Evolutionary conservation across 768 basidiomycete species (phyloP), one percentile per base, ranked within the genome.

Genomic region (Pilatotrama ljubarskyi): DNA sequence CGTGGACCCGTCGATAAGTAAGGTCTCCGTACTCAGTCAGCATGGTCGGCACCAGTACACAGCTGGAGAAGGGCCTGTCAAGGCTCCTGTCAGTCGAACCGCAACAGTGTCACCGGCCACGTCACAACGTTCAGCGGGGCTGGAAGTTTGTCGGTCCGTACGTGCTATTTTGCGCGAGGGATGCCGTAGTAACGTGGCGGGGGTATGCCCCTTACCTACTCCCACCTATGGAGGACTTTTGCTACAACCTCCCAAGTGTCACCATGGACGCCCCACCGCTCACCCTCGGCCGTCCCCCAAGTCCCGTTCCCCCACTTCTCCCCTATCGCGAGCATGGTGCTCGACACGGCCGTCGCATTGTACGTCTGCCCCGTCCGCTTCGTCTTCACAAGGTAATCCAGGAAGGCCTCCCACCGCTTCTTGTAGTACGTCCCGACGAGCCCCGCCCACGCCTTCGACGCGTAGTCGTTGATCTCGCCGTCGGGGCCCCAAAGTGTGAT

Each of bases 401-500:
- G 66, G 48, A 78, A 78, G 32, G 70, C 66, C 55, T 59, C 57
- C 77, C 77, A 78, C 1, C 77, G 70, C 38, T 51, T 36, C 0
- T 38, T 57, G 63, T 78, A 78, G 65, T 78, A 78, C 4, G 64
- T 66, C 13, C 70, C 65, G 35, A 78, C 72, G 48, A 78, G 71
- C 3, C 77, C 76, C 0, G 70, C 73, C 76, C 77, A 77, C 61
- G 74, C 74, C 55, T 78, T 78, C n/a, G 76, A 77, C 20, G 77
- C 77, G 48, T 78, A 78, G 59, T 77, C 77, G 54, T 74, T 72
- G 70, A 75, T 76, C 67, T 78, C 65, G 15, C 77, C 76, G 17
- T 67, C 69, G 3, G 76, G 76, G 22, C 77, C 77, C 77, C 77
- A 78, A 25, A 78, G 74, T 29, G 76, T 78, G 63, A 78, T 70